Evolutionary conservation across 1,284 basidiomycete genomes (phyloP).

Genomic region (Heterobasidion irregulare): DNA sequence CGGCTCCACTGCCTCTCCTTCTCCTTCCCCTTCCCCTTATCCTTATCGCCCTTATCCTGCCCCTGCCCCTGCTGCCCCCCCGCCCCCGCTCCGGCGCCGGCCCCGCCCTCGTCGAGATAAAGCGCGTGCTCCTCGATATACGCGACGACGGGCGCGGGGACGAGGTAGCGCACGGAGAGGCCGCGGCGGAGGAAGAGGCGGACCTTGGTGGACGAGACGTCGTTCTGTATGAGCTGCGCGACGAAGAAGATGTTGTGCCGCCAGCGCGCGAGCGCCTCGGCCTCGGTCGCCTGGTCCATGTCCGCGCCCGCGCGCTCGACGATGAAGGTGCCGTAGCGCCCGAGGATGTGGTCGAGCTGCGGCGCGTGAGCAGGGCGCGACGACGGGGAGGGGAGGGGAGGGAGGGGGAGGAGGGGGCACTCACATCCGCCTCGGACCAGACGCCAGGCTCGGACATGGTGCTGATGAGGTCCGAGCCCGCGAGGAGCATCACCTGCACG

Average conservation of each 20-base stretch:
- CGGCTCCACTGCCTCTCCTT: neutral
- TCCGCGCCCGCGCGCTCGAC: slow-evolving; percentile 94
- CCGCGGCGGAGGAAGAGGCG: slow-evolving; percentile 86
- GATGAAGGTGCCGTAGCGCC: slow-evolving; percentile 90
- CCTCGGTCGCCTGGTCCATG: slow-evolving; percentile 76
- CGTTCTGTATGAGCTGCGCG: slow-evolving; percentile 96
- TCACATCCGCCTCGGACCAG: slow-evolving; percentile 90
- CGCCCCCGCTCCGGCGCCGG: slow-evolving; percentile 24
- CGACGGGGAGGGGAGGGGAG: neutral
- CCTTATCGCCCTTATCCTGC: slow-evolving; percentile 15
- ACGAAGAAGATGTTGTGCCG: slow-evolving; percentile 90
- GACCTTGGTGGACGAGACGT: slow-evolving; percentile 95
- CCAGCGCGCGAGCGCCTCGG: slow-evolving; percentile 69
- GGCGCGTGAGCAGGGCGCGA: neutral
- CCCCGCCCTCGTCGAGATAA: slow-evolving; percentile 55
- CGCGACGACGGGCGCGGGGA: slow-evolving; percentile 88
- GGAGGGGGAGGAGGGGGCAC: slow-evolving; percentile 24
- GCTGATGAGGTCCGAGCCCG: slow-evolving; percentile 94
- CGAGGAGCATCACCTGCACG: slow-evolving; percentile 86
- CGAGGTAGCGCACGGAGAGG: slow-evolving; percentile 89
- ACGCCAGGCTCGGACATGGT: slow-evolving; percentile 99
- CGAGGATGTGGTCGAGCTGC: slow-evolving; percentile 92
- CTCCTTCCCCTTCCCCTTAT: neutral
- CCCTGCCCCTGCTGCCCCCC: slow-evolving; percentile 39
- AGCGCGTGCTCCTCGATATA: slow-evolving; percentile 85